These are phyloP conservation scores for Arctostaphylos glauca DNA, from an alignment of 148 eudicot species.

Conservation along the genomic window DNA sequence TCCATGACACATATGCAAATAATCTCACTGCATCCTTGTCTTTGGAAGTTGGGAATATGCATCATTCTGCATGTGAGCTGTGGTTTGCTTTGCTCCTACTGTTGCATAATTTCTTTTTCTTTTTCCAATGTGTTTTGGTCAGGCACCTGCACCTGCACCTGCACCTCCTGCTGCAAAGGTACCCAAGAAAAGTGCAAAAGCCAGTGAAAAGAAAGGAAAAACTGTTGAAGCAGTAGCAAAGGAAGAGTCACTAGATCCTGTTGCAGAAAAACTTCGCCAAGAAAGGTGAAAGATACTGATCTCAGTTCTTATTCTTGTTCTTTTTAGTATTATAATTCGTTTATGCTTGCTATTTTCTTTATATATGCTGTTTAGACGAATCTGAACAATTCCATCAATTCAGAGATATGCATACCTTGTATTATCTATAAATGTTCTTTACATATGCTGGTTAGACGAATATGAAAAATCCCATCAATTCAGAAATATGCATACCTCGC, in stretches of 20 bases:
- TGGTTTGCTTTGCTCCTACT: not conserved
- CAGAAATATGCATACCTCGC: not conserved
- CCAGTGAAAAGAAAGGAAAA: slow-evolving; percentile 40
- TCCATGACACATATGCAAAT: not conserved
- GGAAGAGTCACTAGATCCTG: slow-evolving; percentile 44
- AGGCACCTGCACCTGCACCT: slow-evolving; percentile 47
- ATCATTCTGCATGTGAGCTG: not conserved
- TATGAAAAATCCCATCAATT: not conserved
- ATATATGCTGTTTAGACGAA: not conserved
- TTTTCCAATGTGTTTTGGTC: slow-evolving; percentile 2
- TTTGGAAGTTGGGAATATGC: not conserved
- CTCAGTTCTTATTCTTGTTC: not conserved
- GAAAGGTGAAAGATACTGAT: slow-evolving; percentile 32
- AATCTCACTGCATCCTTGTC: not conserved
- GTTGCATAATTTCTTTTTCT: not conserved
- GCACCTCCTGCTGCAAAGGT: slow-evolving; percentile 34
- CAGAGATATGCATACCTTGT: not conserved
- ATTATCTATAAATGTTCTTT: too few species aligned
- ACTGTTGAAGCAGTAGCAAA: slow-evolving; percentile 31
- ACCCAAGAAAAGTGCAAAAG: slow-evolving; percentile 39
- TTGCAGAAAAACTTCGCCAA: slow-evolving; percentile 55
- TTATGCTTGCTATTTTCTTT: not conserved
- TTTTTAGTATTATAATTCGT: too few species aligned
- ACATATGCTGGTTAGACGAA: not conserved
- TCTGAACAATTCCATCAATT: not conserved